phyloP scores from a whole-genome alignment of 257 asterid species.

The Paulownia fortunei region DNA sequence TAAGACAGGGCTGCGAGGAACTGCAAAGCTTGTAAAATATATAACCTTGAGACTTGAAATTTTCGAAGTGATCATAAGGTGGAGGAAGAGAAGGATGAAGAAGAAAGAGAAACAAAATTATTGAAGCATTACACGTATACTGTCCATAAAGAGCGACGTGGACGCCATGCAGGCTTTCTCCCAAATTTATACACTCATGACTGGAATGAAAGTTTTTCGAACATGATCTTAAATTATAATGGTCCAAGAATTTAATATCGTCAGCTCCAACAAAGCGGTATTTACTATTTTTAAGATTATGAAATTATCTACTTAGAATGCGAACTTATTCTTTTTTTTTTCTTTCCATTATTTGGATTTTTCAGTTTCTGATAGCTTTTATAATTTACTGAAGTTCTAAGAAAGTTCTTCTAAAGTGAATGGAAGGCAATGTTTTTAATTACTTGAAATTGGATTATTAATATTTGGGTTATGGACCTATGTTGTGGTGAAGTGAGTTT shows the following conservation, averaged over 20 bases:
- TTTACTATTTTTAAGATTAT: background rate
- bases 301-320: too few species aligned
- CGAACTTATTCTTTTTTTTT: too few species aligned
- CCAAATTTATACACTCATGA: constrained; percentile 15
- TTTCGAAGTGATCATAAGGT: background rate
- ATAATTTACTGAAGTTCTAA: too few species aligned
- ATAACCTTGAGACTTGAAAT: background rate
- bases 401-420: too few species aligned
- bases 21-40: background rate
- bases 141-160: constrained; percentile 45
- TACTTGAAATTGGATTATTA: too few species aligned
- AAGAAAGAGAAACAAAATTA: background rate
- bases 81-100: background rate
- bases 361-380: too few species aligned
- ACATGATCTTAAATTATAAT: background rate
- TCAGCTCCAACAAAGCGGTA: background rate
- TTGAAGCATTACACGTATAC: constrained; percentile 35
- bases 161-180: constrained; percentile 50
- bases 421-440: too few species aligned
- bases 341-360: too few species aligned
- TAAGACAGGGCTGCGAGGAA: background rate
- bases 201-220: background rate
- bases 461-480: too few species aligned
- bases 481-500: too few species aligned
- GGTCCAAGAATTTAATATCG: background rate